Base-by-base conservation (phyloP, 2,329 filamentous ascomycete species). In the Aspergillus versicolor region DNA sequence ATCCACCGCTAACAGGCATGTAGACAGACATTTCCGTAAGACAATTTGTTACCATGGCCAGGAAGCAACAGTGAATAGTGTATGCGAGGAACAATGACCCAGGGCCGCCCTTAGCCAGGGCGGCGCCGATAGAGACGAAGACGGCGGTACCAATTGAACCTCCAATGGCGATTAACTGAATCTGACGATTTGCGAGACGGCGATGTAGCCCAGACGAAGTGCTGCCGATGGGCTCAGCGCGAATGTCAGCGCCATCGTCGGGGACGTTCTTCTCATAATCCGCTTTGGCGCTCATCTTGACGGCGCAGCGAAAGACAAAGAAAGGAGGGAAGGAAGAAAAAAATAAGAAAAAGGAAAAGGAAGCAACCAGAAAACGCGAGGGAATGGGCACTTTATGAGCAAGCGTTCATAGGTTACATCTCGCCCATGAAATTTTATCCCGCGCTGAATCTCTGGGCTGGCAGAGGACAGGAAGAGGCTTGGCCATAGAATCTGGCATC, bases 21-120 rank as follows among this genome's bases (percentile, higher is more conserved):
- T 73, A 76, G 5, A 70, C 75, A 15, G 71, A 69, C 77, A 80
- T 79, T 60, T 81, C 78, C 38, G 77, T 78, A 15, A 75, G 67
- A 50, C 67, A 73, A 65, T 75, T 75, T 61, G 73, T 75, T 37
- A 75, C 67, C 56, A 74, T 63, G 34, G 65, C 71, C 24, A 75
- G 59, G 19, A 75, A 64, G 24, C 65, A 67, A 50, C 64, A 67
- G 55, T 71, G 65, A 15, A 68, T 49, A 2, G 58, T 55, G 49
- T 73, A 77, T 5, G 72, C 73, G 38, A 77, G 57, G 51, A 77
- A 66, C 32, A 77, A 63, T 32, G 70, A 71, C 9, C 61, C 73
- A 1, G 75, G 73, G 7, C 75, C 75, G 45, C 72, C 74, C 19
- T 73, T 63, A 24, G 70, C 65, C 15, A 77, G 63, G 45, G 70